phyloP scores from a whole-genome alignment of 768 basidiomycete species.

The Kwoniella europaea region DNA sequence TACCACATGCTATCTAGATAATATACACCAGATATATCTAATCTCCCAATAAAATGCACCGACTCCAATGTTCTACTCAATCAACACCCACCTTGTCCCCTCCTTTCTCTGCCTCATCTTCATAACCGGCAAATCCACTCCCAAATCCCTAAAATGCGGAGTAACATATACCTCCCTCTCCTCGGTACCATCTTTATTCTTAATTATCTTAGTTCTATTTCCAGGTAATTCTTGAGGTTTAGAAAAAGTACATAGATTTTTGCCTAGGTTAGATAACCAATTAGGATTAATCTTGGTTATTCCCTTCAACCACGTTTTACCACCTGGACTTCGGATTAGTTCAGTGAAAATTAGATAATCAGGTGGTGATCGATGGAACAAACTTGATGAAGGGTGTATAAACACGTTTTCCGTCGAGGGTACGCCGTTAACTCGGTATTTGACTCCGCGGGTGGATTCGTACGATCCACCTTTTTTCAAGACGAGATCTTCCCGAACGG shows the following conservation, averaged over 20 bases:
- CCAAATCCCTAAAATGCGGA: conserved; percentile 81
- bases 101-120: conserved; percentile 58
- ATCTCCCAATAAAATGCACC: not conserved
- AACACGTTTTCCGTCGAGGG: conserved; percentile 72
- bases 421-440: conserved; percentile 81
- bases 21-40: not conserved
- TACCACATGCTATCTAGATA: not conserved
- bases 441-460: conserved; percentile 75
- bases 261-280: conserved; percentile 82
- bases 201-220: conserved; percentile 43
- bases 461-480: conserved; percentile 68
- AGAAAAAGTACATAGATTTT: conserved; percentile 84
- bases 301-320: conserved; percentile 72
- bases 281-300: conserved; percentile 82
- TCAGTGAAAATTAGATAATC: conserved; percentile 87
- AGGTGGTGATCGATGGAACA: conserved; percentile 73
- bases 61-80: conserved; percentile 25
- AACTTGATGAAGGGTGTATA: conserved; percentile 85
- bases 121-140: conserved; percentile 87
- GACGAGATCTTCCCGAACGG: conserved; percentile 82
- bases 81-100: conserved; percentile 58
- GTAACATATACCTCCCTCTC: conserved; percentile 70
- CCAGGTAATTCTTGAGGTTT: conserved; percentile 71
- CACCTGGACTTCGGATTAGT: conserved; percentile 71
- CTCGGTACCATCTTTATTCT: conserved; percentile 50